These are phyloP conservation scores for Eleusine indica DNA, from an alignment of 176 grass and related monocot species.

Conservation along the genomic window DNA sequence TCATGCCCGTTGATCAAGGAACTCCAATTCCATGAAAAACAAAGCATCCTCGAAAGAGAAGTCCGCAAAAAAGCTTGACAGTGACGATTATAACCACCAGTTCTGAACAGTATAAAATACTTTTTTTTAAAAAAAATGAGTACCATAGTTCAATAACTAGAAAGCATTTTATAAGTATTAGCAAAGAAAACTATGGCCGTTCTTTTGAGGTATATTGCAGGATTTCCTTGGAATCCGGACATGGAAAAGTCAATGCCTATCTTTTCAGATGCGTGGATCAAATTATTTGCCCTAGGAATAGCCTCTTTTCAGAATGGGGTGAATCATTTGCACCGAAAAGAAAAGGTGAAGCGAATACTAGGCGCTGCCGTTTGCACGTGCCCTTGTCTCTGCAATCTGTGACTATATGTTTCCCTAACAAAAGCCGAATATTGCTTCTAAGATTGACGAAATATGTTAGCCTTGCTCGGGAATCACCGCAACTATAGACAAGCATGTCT, in stretches of 20 bases:
- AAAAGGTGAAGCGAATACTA: constrained; percentile 13
- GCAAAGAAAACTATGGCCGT: constrained; percentile 15
- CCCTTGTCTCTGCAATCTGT: constrained; percentile 7
- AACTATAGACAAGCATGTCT: constrained; percentile 34
- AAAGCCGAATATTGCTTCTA: constrained; percentile 13
- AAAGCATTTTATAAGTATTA: neutral
- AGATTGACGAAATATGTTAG: constrained; percentile 10
- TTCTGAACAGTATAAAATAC: neutral
- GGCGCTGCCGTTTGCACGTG: constrained; percentile 30
- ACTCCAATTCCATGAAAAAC: neutral
- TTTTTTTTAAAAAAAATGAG: neutral
- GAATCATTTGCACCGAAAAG: constrained; percentile 6
- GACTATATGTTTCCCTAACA: constrained; percentile 27
- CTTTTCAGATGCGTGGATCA: constrained; percentile 37
- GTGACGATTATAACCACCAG: neutral
- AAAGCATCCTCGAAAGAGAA: neutral
- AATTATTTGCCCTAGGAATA: constrained; percentile 3
- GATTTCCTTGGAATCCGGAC: constrained; percentile 3
- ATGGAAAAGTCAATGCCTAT: constrained; percentile 31
- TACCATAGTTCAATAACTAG: neutral
- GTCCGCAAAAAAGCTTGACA: neutral
- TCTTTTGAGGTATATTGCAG: constrained; percentile 2
- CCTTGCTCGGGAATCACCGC: constrained; percentile 30
- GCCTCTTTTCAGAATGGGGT: constrained; percentile 15
- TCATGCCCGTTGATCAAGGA: neutral